phyloP scores from a whole-genome alignment of 169 alveolate species.

The Plasmodium knowlesi region DNA sequence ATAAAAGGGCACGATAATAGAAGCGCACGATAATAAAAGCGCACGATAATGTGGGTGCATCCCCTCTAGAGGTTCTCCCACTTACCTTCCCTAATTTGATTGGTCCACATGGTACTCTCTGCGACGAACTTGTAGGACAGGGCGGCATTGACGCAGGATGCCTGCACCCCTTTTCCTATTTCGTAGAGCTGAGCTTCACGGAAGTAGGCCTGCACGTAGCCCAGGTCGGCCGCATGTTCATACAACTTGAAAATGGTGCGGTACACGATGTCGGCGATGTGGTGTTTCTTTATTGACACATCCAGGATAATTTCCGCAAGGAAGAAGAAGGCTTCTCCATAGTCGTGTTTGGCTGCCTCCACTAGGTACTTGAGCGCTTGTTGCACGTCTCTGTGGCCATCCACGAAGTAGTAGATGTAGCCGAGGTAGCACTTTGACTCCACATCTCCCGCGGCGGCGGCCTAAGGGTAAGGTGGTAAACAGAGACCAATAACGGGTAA shows the following conservation, averaged over 20 bases:
- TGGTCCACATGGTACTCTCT: constrained; percentile 61
- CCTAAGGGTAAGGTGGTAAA: constrained; percentile 22
- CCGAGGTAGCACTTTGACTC: constrained; percentile 74
- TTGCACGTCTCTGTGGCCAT: constrained; percentile 23
- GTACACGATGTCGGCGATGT: constrained; percentile 45
- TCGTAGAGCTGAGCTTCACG: constrained; percentile 74
- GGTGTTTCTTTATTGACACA: constrained; percentile 12
- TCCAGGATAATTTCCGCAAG: constrained; percentile 72
- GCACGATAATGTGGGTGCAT: not conserved
- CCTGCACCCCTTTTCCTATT: constrained; percentile 71
- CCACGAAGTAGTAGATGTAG: constrained; percentile 63
- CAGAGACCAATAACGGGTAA: too few species aligned
- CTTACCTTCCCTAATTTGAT: constrained; percentile 59
- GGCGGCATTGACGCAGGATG: constrained; percentile 65
- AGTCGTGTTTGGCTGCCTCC: constrained; percentile 75
- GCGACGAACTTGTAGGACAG: constrained; percentile 69
- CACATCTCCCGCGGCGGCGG: constrained; percentile 75
- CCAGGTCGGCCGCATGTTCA: constrained; percentile 74
- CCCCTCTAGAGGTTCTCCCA: not conserved
- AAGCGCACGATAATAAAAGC: not conserved
- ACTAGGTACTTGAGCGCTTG: constrained; percentile 32
- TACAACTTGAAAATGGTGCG: constrained; percentile 48
- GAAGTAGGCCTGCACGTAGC: constrained; percentile 72
- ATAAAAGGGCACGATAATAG: too few species aligned
- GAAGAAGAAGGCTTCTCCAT: constrained; percentile 75